phyloP scores from a whole-genome alignment of 2,329 filamentous ascomycete genomes.

The Trichoderma sp. region DNA sequence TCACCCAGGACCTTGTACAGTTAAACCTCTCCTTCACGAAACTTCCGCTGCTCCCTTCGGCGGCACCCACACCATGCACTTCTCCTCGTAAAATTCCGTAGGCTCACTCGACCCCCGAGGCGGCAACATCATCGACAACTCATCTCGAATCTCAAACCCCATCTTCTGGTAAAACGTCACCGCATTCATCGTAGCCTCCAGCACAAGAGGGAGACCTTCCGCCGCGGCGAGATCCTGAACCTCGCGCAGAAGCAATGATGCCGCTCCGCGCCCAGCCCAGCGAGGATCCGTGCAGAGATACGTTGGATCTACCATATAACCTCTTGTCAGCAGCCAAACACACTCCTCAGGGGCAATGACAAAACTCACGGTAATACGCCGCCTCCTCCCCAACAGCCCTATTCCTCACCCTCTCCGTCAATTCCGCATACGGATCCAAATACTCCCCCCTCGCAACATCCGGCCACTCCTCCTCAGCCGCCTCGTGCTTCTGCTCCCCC shows the following conservation, averaged over 20 bases:
- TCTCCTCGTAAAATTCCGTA: constrained; percentile 35
- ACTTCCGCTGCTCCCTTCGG: neutral
- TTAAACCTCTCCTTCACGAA: neutral
- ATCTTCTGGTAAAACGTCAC: constrained; percentile 38
- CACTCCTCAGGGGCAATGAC: neutral
- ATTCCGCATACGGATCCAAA: constrained; percentile 34
- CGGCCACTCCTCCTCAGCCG: constrained; percentile 31
- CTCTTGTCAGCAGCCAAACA: neutral
- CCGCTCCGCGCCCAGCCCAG: constrained; percentile 36
- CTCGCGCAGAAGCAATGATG: constrained; percentile 32
- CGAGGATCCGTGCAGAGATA: constrained; percentile 40
- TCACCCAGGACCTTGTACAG: neutral
- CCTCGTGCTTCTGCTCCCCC: constrained; percentile 23
- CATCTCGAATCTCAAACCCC: constrained; percentile 33
- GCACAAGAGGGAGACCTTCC: constrained; percentile 34
- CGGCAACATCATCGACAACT: constrained; percentile 38
- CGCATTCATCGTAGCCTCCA: constrained; percentile 40
- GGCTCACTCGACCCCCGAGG: constrained; percentile 28
- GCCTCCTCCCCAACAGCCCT: constrained; percentile 30
- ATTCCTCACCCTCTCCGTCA: constrained; percentile 32
- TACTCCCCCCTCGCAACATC: constrained; percentile 30
- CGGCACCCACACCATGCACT: constrained; percentile 33
- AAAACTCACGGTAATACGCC: constrained; percentile 38
- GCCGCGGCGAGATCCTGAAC: constrained; percentile 34
- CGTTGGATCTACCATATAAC: constrained; percentile 30